Percentiles rank a stretch among this genome's conserved stretches.
phyloP scores from a whole-genome alignment of 345 rosid genomes.

The Ceriops decandra region DNA sequence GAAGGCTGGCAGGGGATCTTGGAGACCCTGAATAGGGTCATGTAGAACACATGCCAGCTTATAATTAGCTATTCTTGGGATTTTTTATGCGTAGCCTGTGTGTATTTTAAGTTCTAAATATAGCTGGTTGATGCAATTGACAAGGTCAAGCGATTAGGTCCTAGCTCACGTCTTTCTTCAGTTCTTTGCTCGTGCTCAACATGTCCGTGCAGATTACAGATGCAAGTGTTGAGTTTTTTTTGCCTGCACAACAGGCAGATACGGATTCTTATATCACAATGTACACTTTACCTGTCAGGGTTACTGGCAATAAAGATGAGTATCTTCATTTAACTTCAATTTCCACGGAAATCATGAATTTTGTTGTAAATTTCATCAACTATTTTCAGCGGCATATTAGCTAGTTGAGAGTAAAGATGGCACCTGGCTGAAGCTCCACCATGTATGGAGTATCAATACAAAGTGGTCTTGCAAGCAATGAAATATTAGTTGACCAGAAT shows the following conservation, averaged over 20 bases:
- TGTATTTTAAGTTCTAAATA: too few species aligned
- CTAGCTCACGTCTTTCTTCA: too few species aligned
- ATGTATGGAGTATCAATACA: too few species aligned
- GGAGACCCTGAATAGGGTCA: conserved; percentile 18
- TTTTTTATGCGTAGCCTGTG: background rate
- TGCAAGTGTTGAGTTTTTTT: background rate
- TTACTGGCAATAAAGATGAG: background rate
- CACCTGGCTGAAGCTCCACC: background rate
- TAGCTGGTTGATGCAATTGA: too few species aligned
- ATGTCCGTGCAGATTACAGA: background rate
- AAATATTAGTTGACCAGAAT: too few species aligned
- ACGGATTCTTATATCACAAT: background rate
- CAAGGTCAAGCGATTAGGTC: too few species aligned
- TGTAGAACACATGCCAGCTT: background rate
- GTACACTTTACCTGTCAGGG: conserved; percentile 4
- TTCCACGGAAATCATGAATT: background rate
- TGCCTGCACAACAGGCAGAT: background rate
- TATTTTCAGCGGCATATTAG: background rate
- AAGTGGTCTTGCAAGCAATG: too few species aligned
- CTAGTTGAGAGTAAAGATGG: background rate
- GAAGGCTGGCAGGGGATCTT: conserved; percentile 44
- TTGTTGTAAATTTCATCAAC: background rate
- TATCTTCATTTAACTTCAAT: background rate
- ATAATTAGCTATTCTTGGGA: conserved; percentile 6
- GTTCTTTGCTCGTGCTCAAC: background rate